A percentile compares a stretch with the other conserved stretches of the same genome.
Conservation (phyloP, 2,329 filamentous ascomycete genomes). For the Trichophyton rubrum region DNA sequence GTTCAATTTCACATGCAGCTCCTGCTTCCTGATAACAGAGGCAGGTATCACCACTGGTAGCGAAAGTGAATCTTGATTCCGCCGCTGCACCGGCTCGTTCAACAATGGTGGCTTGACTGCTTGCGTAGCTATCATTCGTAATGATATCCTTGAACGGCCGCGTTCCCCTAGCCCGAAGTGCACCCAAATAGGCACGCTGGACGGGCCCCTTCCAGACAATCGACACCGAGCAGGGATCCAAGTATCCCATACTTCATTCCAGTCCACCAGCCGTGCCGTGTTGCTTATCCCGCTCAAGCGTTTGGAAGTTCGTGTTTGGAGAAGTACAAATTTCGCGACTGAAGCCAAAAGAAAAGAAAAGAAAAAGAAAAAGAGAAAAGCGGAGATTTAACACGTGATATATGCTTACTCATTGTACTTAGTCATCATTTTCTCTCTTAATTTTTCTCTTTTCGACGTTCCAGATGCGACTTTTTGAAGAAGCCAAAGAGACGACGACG, state of each 20-base stretch:
- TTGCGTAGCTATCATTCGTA: neutral
- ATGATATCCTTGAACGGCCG: neutral
- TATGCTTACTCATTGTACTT: neutral
- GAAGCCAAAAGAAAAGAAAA: neutral
- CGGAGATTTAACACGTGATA: neutral
- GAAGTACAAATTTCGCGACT: no score
- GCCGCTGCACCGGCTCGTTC: neutral
- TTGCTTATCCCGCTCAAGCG: neutral
- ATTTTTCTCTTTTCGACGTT: neutral
- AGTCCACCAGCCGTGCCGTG: neutral
- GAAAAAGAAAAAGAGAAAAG: neutral
- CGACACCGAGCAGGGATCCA: neutral
- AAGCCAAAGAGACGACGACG: neutral
- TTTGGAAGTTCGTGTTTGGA: neutral
- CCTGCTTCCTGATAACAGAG: neutral
- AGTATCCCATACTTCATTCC: neutral
- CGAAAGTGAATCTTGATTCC: neutral
- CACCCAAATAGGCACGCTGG: neutral
- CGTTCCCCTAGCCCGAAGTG: neutral
- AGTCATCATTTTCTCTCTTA: neutral
- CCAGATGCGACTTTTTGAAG: neutral
- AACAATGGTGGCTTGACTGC: neutral
- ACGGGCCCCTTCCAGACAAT: neutral
- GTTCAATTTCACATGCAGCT: neutral
- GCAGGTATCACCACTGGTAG: neutral